phyloP scores from a whole-genome alignment of 805 yeast genomes.

The Candida palmyrensis region DNA sequence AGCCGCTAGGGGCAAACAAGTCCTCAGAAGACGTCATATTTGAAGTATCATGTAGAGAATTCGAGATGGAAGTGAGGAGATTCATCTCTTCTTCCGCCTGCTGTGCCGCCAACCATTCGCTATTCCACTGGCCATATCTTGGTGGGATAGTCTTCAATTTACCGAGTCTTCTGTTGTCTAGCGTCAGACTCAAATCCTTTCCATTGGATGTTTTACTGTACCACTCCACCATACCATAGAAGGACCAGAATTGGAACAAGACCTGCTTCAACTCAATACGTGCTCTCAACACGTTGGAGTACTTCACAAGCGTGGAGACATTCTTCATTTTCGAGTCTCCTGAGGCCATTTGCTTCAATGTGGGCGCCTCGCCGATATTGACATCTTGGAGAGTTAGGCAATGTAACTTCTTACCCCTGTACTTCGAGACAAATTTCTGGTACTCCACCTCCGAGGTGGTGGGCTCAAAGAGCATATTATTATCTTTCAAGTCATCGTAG shows the following conservation, averaged over 20 bases:
- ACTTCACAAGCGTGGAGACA: constrained; percentile 18
- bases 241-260: constrained; percentile 38
- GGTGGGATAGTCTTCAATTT: constrained; percentile 23
- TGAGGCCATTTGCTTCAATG: constrained; percentile 18
- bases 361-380: constrained; percentile 34
- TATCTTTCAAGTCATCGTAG: constrained; percentile 18
- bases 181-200: constrained; percentile 26
- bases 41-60: constrained; percentile 1
- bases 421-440: constrained; percentile 12
- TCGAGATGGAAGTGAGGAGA: constrained; percentile 1
- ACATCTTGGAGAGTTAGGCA: constrained; percentile 27
- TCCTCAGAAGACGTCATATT: neutral
- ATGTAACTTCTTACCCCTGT: constrained; percentile 20
- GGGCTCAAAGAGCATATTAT: constrained; percentile 37
- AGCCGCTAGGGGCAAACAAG: neutral
- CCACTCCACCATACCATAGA: constrained; percentile 35
- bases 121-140: constrained; percentile 13
- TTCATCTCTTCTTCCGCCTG: constrained; percentile 15
- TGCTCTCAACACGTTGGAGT: constrained; percentile 29
- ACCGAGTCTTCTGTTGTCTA: constrained; percentile 21
- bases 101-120: constrained; percentile 17
- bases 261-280: constrained; percentile 36
- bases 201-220: constrained; percentile 28
- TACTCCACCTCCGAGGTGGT: constrained; percentile 12
- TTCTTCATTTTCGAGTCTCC: constrained; percentile 8